Base-by-base conservation (phyloP, 192 early-diverging fungal genomes). In the Thamnidium elegans region DNA sequence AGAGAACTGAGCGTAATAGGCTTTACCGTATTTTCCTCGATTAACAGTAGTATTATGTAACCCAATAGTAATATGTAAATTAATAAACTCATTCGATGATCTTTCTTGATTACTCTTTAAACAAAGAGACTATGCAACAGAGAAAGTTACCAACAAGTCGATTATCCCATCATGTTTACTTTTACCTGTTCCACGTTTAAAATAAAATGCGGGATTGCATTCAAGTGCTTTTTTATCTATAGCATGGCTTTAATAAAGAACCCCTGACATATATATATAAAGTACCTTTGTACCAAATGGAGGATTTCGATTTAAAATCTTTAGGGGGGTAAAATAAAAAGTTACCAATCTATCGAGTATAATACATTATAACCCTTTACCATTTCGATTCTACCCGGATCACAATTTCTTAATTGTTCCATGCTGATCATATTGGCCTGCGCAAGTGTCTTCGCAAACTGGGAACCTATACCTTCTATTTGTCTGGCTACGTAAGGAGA, bases 211-310 rank as follows among this genome's bases (percentile, higher is more conserved):
- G 59, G 61, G 15, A 69, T 50, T n/a, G 20, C 44, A 14, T 50
- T 20, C 3, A 68, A 15, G n/a, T 5, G 36, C 6, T 45, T 34
- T 56, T 67, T 60, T 6, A 63, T 58, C 53, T 65, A 14, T 45
- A 23, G n/a, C 2, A 45, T 26, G 36, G 4, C 30, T 44, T 45
- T 10, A 62, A 20, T 48, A 21, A 54, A 51, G 3, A 26, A 26
- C 26, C 3, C 26, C 26, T 26, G 26, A 26, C 26, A 26, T 26
- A 3, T 26, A 26, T 26, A 26, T 26, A 26, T n/a, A 26, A 26
- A 2, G 26, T 26, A 85, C 81, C 58, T 84, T 78, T 56, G 72
- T 82, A 30, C 88, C 88, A 71, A 84, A 81, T 10, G 87, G 82
- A 9, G 86, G 83, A 58, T 84, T 80, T n/a, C 83, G 74, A 56